Conservation (phyloP, 306 rosid species). For the Lathyrus oleraceus region DNA sequence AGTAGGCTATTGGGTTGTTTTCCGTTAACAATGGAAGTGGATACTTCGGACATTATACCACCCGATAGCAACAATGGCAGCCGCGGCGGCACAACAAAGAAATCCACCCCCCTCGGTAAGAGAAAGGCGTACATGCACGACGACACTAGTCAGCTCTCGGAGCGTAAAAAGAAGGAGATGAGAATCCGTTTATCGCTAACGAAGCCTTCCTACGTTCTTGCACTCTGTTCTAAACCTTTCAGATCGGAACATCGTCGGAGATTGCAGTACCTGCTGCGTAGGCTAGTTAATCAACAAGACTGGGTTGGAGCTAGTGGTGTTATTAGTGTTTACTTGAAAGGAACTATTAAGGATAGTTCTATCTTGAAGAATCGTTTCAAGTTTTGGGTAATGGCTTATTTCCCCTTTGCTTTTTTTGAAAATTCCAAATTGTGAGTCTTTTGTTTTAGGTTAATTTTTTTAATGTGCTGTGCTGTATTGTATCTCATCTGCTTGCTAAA, state of each 20-base stretch:
- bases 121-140: conserved; percentile 35
- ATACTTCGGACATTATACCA: conserved; percentile 1
- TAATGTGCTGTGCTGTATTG: not conserved
- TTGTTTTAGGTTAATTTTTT: not conserved
- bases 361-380: conserved; percentile 58
- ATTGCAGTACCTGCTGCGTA: conserved; percentile 44
- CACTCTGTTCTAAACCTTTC: conserved; percentile 46
- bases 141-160: not conserved
- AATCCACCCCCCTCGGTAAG: conserved; percentile 39
- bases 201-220: conserved; percentile 57
- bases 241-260: conserved; percentile 51
- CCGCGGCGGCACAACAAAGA: not conserved
- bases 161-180: conserved; percentile 36
- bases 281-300: conserved; percentile 48
- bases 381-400: conserved; percentile 52
- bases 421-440: not conserved
- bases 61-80: not conserved
- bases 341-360: conserved; percentile 49
- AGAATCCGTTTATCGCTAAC: conserved; percentile 49
- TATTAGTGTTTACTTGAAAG: conserved; percentile 57
- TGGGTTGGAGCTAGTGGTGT: conserved; percentile 75
- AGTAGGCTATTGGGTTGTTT: too few species aligned
- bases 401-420: not conserved
- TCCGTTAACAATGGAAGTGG: conserved; percentile 18
- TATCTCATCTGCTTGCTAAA: not conserved